Evolutionary conservation across 2,329 filamentous ascomycete species (phyloP).

Genomic region (Hirsutella minnesotensis): DNA sequence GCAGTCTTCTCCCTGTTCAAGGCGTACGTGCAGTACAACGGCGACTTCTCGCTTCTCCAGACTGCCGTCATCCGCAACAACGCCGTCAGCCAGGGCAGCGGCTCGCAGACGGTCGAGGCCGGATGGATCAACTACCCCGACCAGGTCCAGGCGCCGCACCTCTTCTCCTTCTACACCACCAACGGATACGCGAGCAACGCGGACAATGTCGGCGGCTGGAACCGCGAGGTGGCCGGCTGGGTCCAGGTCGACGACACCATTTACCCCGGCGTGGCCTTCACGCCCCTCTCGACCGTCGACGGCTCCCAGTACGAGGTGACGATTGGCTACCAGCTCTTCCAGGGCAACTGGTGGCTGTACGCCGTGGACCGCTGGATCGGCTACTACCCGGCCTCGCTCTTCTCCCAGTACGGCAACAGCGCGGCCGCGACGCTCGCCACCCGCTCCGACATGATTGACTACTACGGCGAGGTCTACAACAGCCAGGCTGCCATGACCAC

Average conservation of each 20-base stretch:
- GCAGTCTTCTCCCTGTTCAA: constrained; percentile 8
- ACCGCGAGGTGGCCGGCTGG: constrained; percentile 9
- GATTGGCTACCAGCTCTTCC: constrained; percentile 5
- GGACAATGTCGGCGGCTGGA: constrained; percentile 10
- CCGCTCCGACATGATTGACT: constrained; percentile 6
- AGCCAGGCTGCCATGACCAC: constrained; percentile 7
- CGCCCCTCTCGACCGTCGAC: constrained; percentile 6
- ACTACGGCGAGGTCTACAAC: constrained; percentile 12
- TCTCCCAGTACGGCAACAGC: constrained; percentile 3
- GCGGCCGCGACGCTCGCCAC: constrained; percentile 4
- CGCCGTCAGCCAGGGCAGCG: constrained; percentile 4
- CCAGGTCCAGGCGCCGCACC: constrained; percentile 5
- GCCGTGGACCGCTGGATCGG: constrained; percentile 7
- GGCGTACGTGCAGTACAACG: constrained; percentile 5
- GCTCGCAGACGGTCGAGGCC: constrained; percentile 10
- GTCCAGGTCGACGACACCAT: constrained; percentile 8
- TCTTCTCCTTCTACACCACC: constrained; percentile 11
- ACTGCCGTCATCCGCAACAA: constrained; percentile 8
- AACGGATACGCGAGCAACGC: constrained; percentile 6
- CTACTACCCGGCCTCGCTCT: constrained; percentile 10
- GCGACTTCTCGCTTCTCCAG: constrained; percentile 11
- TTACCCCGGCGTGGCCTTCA: constrained; percentile 8
- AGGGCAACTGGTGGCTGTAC: constrained; percentile 11
- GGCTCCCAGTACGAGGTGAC: constrained; percentile 8
- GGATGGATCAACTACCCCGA: constrained; percentile 11